Percentiles rank a stretch among this genome's conserved stretches.
phyloP scores from a whole-genome alignment of 2,329 filamentous ascomycete genomes.

The Talaromyces marneffei region DNA sequence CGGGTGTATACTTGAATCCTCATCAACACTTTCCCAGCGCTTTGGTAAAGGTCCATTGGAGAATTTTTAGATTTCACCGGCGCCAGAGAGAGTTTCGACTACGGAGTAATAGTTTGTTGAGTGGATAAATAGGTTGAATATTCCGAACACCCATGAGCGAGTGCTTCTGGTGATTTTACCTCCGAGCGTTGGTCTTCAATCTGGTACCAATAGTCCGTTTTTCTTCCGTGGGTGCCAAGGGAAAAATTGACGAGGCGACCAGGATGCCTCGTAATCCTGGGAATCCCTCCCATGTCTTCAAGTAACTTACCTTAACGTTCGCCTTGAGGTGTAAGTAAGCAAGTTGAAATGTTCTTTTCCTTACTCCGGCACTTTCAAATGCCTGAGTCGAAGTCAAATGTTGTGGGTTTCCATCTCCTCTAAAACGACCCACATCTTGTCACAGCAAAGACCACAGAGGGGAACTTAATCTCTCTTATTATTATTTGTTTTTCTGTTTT shows the following conservation, averaged over 20 bases:
- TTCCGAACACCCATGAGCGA: conserved; percentile 1
- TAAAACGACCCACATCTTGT: background rate
- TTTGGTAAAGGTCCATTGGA: conserved; percentile 1
- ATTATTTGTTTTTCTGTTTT: background rate
- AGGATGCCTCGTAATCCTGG: background rate
- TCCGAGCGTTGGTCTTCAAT: background rate
- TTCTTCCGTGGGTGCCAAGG: background rate
- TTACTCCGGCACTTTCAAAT: background rate
- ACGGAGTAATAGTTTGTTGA: conserved; percentile 11
- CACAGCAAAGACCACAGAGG: background rate
- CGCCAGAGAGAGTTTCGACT: background rate
- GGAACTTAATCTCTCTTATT: background rate
- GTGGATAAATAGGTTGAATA: background rate
- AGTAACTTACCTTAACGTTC: background rate
- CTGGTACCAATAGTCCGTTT: background rate
- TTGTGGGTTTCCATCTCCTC: background rate
- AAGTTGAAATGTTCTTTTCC: background rate
- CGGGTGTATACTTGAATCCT: background rate
- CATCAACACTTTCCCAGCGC: background rate
- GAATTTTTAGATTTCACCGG: background rate
- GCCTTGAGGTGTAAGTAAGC: background rate
- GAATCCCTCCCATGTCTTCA: background rate
- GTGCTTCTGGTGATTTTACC: background rate
- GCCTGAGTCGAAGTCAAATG: background rate
- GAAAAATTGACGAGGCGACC: background rate